A percentile compares a stretch with the other conserved stretches of the same genome.
phyloP scores from a whole-genome alignment of 2,329 filamentous ascomycete species.

The Trichophyton rubrum region DNA sequence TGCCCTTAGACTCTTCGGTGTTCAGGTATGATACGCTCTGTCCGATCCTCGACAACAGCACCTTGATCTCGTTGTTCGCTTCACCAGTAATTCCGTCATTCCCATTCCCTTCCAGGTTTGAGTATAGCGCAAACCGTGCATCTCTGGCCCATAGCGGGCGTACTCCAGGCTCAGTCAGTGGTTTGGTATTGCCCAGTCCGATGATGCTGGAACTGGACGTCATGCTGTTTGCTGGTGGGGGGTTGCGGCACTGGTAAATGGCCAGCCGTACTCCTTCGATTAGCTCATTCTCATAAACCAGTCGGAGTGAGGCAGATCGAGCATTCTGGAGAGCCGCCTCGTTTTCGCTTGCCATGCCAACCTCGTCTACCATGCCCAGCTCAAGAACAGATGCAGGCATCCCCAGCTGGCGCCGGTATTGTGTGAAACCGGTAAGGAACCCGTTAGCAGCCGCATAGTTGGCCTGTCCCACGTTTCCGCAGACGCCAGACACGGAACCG shows the following conservation, averaged over 20 bases:
- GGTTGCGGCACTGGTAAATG: background rate
- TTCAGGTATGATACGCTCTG: background rate
- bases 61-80: background rate
- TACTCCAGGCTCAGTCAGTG: background rate
- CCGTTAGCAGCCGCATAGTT: slow-evolving; percentile 12
- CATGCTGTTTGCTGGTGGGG: background rate
- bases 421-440: slow-evolving; percentile 8
- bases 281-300: background rate
- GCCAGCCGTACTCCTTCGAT: slow-evolving; percentile 4
- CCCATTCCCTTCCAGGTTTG: background rate
- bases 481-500: slow-evolving; percentile 6
- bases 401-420: slow-evolving; percentile 12
- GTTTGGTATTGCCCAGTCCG: background rate
- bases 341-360: background rate
- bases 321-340: slow-evolving; percentile 9
- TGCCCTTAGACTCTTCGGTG: background rate
- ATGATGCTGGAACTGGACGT: background rate
- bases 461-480: slow-evolving; percentile 9
- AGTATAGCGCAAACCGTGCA: background rate
- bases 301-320: background rate
- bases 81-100: background rate
- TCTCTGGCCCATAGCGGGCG: background rate
- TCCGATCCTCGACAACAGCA: background rate
- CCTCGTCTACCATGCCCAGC: slow-evolving; percentile 2
- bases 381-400: slow-evolving; percentile 2